Base-by-base conservation (phyloP, 2,329 filamentous ascomycete species). In the Penicillium nordicum region DNA sequence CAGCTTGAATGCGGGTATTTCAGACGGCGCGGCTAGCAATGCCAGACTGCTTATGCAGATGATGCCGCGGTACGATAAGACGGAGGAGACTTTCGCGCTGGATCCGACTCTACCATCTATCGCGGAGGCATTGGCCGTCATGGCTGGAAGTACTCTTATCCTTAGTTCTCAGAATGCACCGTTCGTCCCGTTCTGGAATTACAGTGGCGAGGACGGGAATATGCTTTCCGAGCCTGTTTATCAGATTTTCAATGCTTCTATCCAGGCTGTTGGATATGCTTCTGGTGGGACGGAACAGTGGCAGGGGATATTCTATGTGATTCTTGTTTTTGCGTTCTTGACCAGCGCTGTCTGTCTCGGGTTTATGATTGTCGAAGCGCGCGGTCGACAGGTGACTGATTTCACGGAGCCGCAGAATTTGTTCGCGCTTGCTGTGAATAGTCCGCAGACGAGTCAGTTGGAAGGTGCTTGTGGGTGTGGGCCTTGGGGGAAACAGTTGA, bases 331-430 rank as follows among this genome's bases (percentile, higher is more conserved):
- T 14, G 85, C 89, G 1, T 89, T 91, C 64, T 60, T 83, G 25
- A 83, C 88, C 64, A 92, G 89, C 68, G 57, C 86, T 27, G 75
- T 87, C 38, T 88, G 87, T 55, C 74, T 90, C 0, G 66, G 76
- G 2, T 91, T 90, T 72, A 79, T 88, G 60, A 69, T 87, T 49
- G 67, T 82, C 45, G 77, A 83, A 51, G 66, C 81, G 60, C 68
- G 76, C 6, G 76, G 76, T 0, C 83, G 84, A 0, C 80, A 90
- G 23, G 83, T 93, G 8, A 92, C 88, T 0, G 90, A 93, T 74
- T 92, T 88, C 67, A 89, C 86, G 0, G 89, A 93, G 65, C 88
- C 89, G 0, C 84, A 87, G 52, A 92, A 92, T 67, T 75, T 92
- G 2, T 92, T 92, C 65, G 79, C 85, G 0, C 73, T 92, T 0